Percentiles rank a stretch among this genome's conserved stretches.
phyloP scores from a whole-genome alignment of 108 stramenopile genomes.

The Mediolabrus comicus region DNA sequence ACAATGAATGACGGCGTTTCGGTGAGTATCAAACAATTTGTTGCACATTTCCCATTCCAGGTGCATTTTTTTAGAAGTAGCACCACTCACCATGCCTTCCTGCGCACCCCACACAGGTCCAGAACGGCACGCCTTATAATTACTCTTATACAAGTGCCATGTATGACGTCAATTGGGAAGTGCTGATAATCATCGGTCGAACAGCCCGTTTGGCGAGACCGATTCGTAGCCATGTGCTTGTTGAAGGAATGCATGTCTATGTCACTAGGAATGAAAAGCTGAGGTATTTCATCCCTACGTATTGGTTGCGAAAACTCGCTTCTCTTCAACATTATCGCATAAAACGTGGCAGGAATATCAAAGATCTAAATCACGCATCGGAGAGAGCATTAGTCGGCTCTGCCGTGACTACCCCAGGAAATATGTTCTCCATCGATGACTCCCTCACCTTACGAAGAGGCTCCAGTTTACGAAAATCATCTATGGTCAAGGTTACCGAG shows the following conservation, averaged over 20 bases:
- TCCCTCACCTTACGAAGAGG: background rate
- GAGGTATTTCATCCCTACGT: conserved; percentile 31
- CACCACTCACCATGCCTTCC: background rate
- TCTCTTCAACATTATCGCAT: background rate
- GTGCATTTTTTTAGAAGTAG: background rate
- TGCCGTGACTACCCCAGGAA: background rate
- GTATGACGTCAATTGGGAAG: conserved; percentile 15
- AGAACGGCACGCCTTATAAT: background rate
- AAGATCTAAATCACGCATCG: background rate
- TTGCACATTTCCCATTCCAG: conserved; percentile 59
- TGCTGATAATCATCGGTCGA: conserved; percentile 56
- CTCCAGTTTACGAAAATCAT: background rate
- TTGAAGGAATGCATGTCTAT: conserved; percentile 37
- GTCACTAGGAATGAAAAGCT: conserved; percentile 19
- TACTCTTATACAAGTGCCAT: background rate
- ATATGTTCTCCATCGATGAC: background rate
- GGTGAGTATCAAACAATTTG: conserved; percentile 42
- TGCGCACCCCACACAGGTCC: background rate
- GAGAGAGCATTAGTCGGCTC: background rate
- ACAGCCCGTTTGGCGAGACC: conserved; percentile 66
- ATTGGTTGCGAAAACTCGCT: conserved; percentile 1
- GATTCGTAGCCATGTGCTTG: conserved; percentile 57
- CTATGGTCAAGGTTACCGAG: background rate
- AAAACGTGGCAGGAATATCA: background rate
- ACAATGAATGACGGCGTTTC: background rate